Percentiles rank a stretch among this genome's conserved stretches.
phyloP scores from a whole-genome alignment of 148 eudicot species.

The Chenopodium suecicum region DNA sequence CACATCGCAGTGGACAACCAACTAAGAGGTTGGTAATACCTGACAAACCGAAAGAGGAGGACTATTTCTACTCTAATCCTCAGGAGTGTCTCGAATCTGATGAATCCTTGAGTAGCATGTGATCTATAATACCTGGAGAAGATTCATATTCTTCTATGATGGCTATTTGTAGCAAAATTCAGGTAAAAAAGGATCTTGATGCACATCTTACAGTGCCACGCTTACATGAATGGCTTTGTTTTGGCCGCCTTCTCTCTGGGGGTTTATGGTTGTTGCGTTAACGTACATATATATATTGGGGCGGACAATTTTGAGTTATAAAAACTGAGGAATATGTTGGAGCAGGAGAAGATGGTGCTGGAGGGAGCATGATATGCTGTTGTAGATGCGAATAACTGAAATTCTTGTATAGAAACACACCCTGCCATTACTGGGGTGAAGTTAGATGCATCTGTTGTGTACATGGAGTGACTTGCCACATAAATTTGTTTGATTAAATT shows the following conservation, averaged over 20 bases:
- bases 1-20: conserved; percentile 76
- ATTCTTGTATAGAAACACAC: conserved; percentile 23
- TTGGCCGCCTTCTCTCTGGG: conserved; percentile 1
- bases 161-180: conserved; percentile 6
- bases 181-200: conserved; percentile 7
- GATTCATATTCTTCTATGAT: conserved; percentile 19
- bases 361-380: conserved; percentile 13
- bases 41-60: conserved; percentile 94
- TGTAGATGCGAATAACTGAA: conserved; percentile 26
- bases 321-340: conserved; percentile 6
- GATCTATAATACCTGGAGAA: conserved; percentile 15
- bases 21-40: conserved; percentile 70
- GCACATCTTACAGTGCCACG: conserved; percentile 7
- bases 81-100: conserved; percentile 74
- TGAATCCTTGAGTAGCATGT: conserved; percentile 40
- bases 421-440: conserved; percentile 34
- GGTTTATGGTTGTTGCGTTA: not conserved
- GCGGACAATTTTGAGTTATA: conserved; percentile 15
- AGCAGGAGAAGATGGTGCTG: not conserved
- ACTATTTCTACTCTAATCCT: conserved; percentile 89
- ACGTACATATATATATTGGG: conserved; percentile 7
- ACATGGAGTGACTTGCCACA: conserved; percentile 29
- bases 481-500: conserved; percentile 33
- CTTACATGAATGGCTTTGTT: conserved; percentile 8
- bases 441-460: conserved; percentile 28